phyloP scores from a whole-genome alignment of 768 basidiomycete species.

The Cystobasidium tubakii region DNA sequence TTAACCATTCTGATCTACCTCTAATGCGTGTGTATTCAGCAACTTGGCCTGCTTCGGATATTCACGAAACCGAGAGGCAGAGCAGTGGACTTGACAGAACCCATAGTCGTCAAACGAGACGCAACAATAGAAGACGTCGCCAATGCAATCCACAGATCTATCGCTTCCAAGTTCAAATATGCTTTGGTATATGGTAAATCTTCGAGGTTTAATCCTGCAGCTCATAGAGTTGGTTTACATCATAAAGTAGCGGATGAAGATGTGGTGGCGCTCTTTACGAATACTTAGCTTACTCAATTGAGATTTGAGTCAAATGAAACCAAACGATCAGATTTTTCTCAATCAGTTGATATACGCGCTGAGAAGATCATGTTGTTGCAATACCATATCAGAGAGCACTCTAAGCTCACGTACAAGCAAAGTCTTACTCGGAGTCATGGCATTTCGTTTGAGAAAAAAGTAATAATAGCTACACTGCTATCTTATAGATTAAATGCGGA shows the following conservation, averaged over 20 bases:
- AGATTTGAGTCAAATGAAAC: too few relatives aligned
- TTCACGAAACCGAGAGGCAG: slow-evolving; percentile 98
- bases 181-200: slow-evolving; percentile 70
- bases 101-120: slow-evolving; percentile 74
- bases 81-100: slow-evolving; percentile 83
- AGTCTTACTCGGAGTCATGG: too few relatives aligned
- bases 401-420: too few relatives aligned
- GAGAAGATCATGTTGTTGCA: neutral
- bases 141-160: slow-evolving; percentile 58
- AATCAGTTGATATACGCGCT: neutral
- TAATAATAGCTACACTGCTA: too few relatives aligned
- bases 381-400: too few relatives aligned
- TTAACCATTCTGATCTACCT: slow-evolving; percentile 44
- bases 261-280: slow-evolving; percentile 28
- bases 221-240: slow-evolving; percentile 46
- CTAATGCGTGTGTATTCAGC: too few relatives aligned
- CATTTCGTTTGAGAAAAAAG: too few relatives aligned
- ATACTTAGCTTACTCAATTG: neutral
- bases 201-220: slow-evolving; percentile 44
- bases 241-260: slow-evolving; percentile 43
- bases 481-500: too few relatives aligned
- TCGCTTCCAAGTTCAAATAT: slow-evolving; percentile 87
- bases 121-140: slow-evolving; percentile 69
- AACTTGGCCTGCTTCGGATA: slow-evolving; percentile 74
- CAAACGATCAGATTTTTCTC: too few relatives aligned